phyloP scores from a whole-genome alignment of 23 red algal genomes.

The Gracilaria gracilis region DNA sequence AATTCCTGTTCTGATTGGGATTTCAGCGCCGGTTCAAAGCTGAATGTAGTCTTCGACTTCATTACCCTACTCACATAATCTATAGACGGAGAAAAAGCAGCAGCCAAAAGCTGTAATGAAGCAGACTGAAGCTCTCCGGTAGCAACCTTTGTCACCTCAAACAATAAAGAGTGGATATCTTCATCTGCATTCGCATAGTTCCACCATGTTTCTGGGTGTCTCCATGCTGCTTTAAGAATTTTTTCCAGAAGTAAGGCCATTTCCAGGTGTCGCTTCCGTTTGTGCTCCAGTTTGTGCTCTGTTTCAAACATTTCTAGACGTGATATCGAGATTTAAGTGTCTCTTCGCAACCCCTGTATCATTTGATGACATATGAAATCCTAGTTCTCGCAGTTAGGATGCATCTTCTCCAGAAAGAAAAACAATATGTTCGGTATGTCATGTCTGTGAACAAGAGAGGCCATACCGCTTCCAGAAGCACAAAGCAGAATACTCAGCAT shows the following conservation, averaged over 20 bases:
- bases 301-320: slow-evolving; percentile 46
- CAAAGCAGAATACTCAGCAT: slow-evolving; percentile 44
- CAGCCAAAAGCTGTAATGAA: slow-evolving; percentile 46
- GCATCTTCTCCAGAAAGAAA: slow-evolving; percentile 23
- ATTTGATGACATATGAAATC: slow-evolving; percentile 6
- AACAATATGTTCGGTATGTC: slow-evolving; percentile 20
- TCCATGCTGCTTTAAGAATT: slow-evolving; percentile 38
- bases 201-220: slow-evolving; percentile 62
- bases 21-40: slow-evolving; percentile 3
- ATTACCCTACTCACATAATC: slow-evolving; percentile 44
- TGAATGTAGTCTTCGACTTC: background rate
- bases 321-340: slow-evolving; percentile 17
- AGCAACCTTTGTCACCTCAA: slow-evolving; percentile 3
- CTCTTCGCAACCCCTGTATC: background rate
- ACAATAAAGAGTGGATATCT: slow-evolving; percentile 3
- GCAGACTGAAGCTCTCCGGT: slow-evolving; percentile 39
- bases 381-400: slow-evolving; percentile 17
- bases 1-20: slow-evolving; percentile 4
- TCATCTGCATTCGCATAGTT: slow-evolving; percentile 29
- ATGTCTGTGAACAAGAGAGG: slow-evolving; percentile 20
- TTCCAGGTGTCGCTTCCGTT: background rate
- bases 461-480: slow-evolving; percentile 20
- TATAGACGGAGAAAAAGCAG: slow-evolving; percentile 32
- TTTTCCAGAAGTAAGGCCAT: slow-evolving; percentile 35
- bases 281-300: slow-evolving; percentile 1